Evolutionary conservation across 768 basidiomycete species (phyloP).

Genomic region (Podaxis mareebaensis): DNA sequence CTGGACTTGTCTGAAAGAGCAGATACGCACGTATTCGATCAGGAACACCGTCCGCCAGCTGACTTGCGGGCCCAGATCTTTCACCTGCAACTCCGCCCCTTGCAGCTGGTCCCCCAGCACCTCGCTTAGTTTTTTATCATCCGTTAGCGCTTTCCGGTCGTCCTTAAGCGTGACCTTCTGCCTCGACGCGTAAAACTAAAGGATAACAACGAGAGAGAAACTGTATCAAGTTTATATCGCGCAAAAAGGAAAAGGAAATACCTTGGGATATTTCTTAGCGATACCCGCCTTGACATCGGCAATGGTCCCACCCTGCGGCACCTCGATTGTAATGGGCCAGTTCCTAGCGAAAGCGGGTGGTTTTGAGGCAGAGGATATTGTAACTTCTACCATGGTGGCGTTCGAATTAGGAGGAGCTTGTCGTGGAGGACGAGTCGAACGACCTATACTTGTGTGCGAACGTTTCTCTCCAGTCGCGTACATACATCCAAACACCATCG

Average conservation of each 20-base stretch:
- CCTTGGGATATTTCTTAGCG: slow-evolving; percentile 40
- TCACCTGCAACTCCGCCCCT: slow-evolving; percentile 70
- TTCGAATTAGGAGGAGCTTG: not conserved
- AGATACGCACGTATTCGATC: slow-evolving; percentile 84
- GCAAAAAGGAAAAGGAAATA: slow-evolving; percentile 17
- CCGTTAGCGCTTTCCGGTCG: slow-evolving; percentile 60
- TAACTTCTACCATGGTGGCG: slow-evolving; percentile 43
- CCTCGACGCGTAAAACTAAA: slow-evolving; percentile 67
- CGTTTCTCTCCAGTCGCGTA: too few relatives aligned
- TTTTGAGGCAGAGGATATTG: slow-evolving; percentile 50
- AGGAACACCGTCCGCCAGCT: slow-evolving; percentile 89
- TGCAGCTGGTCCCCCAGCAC: slow-evolving; percentile 51
- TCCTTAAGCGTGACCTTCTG: slow-evolving; percentile 73
- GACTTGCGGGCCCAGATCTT: slow-evolving; percentile 91
- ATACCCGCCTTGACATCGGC: slow-evolving; percentile 70
- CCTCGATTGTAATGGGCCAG: slow-evolving; percentile 51
- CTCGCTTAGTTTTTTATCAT: slow-evolving; percentile 59
- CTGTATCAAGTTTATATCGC: not conserved
- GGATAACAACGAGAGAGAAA: not conserved
- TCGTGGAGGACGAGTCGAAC: not conserved
- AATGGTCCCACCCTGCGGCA: slow-evolving; percentile 57
- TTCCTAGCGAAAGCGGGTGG: slow-evolving; percentile 47
- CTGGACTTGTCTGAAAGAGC: not conserved
- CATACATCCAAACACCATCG: too few relatives aligned
- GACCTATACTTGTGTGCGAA: not conserved